Evolutionary conservation across 1,139 yeast species (phyloP).

Genomic region (Waltiozyma sp.): DNA sequence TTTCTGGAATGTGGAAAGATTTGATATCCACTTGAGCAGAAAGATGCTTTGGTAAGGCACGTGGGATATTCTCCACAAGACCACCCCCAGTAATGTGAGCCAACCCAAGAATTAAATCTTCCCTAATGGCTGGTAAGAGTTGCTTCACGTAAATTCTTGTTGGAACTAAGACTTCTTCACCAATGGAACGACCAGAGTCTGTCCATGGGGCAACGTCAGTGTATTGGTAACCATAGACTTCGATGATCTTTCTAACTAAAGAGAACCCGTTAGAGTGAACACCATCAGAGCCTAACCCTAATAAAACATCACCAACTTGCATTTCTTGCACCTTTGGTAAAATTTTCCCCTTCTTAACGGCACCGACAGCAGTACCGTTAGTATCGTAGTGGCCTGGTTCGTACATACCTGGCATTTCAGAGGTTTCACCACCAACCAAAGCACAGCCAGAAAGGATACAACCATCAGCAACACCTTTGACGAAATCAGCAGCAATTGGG

Average conservation of each 20-base stretch:
- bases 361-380: constrained; percentile 97
- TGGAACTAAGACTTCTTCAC: constrained; percentile 79
- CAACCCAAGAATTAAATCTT: constrained; percentile 67
- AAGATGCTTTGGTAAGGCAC: constrained; percentile 75
- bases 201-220: constrained; percentile 82
- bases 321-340: constrained; percentile 61
- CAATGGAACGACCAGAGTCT: constrained; percentile 50
- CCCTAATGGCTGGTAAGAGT: constrained; percentile 59
- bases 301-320: constrained; percentile 67
- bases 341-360: constrained; percentile 71
- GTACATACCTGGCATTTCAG: constrained; percentile 99
- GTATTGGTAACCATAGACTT: constrained; percentile 58
- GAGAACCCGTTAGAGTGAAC: constrained; percentile 96
- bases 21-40: constrained; percentile 74
- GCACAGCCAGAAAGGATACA: constrained; percentile 96
- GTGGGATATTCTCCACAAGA: constrained; percentile 87
- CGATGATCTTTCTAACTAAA: constrained; percentile 88
- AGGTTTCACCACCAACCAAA: constrained; percentile 96
- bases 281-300: constrained; percentile 88
- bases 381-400: constrained; percentile 94
- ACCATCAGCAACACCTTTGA: constrained; percentile 92
- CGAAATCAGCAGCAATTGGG: constrained; percentile 76
- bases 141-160: constrained; percentile 94
- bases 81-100: constrained; percentile 99
- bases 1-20: constrained; percentile 75